These are phyloP conservation scores for Podospora pseudoanserina DNA, from an alignment of 495 filamentous ascomycete genomes.

Conservation along the genomic window DNA sequence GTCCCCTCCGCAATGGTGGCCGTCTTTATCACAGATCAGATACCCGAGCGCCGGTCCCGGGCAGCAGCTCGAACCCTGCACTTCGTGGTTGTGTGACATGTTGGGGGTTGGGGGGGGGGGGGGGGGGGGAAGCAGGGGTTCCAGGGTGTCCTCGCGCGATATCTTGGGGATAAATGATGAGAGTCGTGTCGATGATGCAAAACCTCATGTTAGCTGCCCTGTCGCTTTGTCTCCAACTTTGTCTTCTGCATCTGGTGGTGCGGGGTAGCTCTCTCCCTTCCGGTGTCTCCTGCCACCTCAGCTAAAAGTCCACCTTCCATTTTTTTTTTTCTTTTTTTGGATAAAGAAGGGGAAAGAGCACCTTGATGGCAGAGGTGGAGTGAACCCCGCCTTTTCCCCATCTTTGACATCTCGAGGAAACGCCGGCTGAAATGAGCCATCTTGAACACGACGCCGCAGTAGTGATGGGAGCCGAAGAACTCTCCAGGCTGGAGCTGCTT, in stretches of 20 bases:
- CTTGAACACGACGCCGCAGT: neutral
- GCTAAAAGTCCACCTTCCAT: no score
- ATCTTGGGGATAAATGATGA: neutral
- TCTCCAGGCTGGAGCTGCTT: conserved; percentile 31
- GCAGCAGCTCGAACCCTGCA: neutral
- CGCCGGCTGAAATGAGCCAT: neutral
- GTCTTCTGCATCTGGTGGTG: neutral
- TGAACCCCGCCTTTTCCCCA: neutral
- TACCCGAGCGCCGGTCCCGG: no score
- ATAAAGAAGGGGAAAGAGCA: no score
- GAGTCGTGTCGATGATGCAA: neutral
- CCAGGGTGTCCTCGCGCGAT: neutral
- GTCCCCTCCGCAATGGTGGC: no score
- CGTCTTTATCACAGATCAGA: no score
- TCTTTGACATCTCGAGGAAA: neutral
- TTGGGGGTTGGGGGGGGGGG: no score
- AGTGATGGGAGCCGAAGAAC: neutral
- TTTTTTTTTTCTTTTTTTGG: no score
- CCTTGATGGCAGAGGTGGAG: neutral
- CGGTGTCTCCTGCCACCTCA: no score
- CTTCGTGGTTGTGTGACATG: neutral
- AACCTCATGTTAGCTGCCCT: neutral
- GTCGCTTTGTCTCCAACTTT: neutral
- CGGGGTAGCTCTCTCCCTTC: neutral
- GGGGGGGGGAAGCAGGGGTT: neutral